Conservation (phyloP, 192 early-diverging fungal genomes). For the Mortierella claussenii region DNA sequence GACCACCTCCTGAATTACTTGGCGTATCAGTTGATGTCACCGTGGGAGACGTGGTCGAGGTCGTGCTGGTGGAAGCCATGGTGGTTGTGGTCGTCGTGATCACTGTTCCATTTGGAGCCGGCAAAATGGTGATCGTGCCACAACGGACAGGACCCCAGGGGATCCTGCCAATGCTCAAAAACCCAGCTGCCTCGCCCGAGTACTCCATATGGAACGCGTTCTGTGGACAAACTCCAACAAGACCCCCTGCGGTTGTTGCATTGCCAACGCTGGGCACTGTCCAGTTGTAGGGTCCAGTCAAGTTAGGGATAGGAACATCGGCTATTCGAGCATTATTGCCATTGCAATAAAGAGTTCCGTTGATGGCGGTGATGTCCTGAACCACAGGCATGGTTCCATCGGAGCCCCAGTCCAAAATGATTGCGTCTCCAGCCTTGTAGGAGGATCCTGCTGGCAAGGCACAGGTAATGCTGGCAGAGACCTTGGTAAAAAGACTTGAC, state of each 20-base stretch:
- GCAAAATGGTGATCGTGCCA: conserved; percentile 36
- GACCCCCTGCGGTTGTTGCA: conserved; percentile 30
- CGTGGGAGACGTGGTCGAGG: not conserved
- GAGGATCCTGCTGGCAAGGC: conserved; percentile 28
- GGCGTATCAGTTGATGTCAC: not conserved
- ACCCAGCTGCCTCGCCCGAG: conserved; percentile 12
- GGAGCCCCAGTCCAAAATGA: conserved; percentile 32
- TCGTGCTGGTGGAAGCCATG: conserved; percentile 3
- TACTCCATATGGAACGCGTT: conserved; percentile 48
- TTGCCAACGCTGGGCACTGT: conserved; percentile 41
- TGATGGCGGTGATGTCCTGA: conserved; percentile 21
- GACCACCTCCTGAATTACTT: not conserved
- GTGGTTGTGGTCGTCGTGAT: conserved; percentile 33
- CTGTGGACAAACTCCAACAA: conserved; percentile 10
- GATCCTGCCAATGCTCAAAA: not conserved
- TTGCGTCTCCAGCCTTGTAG: conserved; percentile 41
- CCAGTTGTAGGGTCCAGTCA: conserved; percentile 28
- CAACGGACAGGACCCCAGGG: conserved; percentile 38
- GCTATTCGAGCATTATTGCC: conserved; percentile 16
- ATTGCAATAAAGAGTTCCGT: conserved; percentile 32
- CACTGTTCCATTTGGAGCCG: conserved; percentile 24
- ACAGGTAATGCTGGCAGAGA: conserved; percentile 30
- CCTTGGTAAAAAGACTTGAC: not conserved
- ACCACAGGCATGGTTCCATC: conserved; percentile 19
- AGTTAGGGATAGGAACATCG: conserved; percentile 17